Conservation (phyloP, 192 early-diverging fungal species). For the Backusella australiensis region DNA sequence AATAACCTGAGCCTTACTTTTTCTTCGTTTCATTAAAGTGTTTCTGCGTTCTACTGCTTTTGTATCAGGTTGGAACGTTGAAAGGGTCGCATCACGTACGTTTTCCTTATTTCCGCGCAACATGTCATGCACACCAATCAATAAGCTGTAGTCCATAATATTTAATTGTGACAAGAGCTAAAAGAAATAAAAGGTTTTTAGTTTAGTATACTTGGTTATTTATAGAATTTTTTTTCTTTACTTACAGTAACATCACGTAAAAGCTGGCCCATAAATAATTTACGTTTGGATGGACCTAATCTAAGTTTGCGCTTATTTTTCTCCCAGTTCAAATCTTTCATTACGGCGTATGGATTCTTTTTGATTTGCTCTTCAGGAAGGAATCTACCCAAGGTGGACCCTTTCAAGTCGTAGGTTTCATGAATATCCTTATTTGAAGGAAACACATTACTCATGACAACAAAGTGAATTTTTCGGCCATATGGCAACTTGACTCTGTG, state of each 20-base stretch:
- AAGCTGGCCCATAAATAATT: slow-evolving; percentile 83
- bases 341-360: slow-evolving; percentile 82
- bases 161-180: slow-evolving; percentile 49
- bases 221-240: neutral
- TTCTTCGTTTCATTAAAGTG: slow-evolving; percentile 44
- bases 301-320: slow-evolving; percentile 69
- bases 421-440: slow-evolving; percentile 98
- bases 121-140: slow-evolving; percentile 92
- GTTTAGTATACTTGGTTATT: neutral
- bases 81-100: slow-evolving; percentile 90
- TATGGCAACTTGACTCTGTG: slow-evolving; percentile 94
- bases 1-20: slow-evolving; percentile 54
- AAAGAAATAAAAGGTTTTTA: slow-evolving; percentile 80
- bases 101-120: slow-evolving; percentile 85
- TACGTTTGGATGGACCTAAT: slow-evolving; percentile 82
- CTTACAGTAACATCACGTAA: slow-evolving; percentile 80
- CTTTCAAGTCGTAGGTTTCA: slow-evolving; percentile 95
- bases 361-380: slow-evolving; percentile 76
- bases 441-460: slow-evolving; percentile 99
- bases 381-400: slow-evolving; percentile 86
- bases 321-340: slow-evolving; percentile 98
- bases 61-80: slow-evolving; percentile 67
- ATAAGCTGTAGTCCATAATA: slow-evolving; percentile 93
- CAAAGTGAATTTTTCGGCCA: slow-evolving; percentile 94
- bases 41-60: slow-evolving; percentile 43